Evolutionary conservation across 257 asterid species (phyloP).

Genomic region (Solanum chiquidenum): DNA sequence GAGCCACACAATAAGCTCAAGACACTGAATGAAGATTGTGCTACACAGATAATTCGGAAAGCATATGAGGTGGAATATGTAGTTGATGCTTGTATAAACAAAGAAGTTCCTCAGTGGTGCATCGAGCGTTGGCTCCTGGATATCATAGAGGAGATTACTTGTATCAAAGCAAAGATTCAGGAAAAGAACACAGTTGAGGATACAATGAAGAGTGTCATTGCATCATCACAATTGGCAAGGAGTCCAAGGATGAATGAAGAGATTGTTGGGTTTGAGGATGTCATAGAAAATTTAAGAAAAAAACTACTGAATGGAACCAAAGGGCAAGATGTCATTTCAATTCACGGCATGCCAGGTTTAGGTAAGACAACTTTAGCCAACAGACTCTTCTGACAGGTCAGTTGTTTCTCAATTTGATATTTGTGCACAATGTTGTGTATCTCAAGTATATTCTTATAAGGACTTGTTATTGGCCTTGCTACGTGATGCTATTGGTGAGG

Average conservation of each 20-base stretch:
- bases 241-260: background rate
- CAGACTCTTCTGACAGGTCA: background rate
- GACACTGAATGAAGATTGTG: background rate
- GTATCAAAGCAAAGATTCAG: background rate
- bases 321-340: background rate
- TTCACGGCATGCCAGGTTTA: conserved; percentile 3
- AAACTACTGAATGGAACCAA: background rate
- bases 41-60: background rate
- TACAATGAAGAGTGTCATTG: background rate
- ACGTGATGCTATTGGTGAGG: background rate
- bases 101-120: background rate
- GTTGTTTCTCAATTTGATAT: background rate
- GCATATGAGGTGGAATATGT: conserved; percentile 15
- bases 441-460: background rate
- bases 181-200: background rate
- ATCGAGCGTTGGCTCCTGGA: background rate
- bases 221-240: background rate
- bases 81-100: background rate
- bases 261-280: background rate
- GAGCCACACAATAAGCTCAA: background rate
- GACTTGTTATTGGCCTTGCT: background rate
- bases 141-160: background rate
- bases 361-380: conserved; percentile 4
- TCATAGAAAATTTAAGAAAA: background rate
- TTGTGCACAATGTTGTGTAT: background rate